Evolutionary conservation across 2,329 filamentous ascomycete genomes (phyloP).

Genomic region (Fusarium sp.): DNA sequence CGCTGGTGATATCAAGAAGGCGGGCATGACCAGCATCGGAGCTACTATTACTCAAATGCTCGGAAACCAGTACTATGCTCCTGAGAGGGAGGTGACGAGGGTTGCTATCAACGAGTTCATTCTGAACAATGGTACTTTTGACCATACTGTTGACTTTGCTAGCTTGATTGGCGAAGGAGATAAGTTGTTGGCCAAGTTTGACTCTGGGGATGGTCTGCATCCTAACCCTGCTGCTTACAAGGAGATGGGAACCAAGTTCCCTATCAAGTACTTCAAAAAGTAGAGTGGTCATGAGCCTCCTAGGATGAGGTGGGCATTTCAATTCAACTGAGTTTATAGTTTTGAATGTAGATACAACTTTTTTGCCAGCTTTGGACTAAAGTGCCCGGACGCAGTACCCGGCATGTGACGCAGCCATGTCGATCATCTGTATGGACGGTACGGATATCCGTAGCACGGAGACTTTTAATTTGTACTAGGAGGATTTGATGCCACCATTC

Average conservation of each 20-base stretch:
- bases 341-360: background rate
- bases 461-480: background rate
- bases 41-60: conserved; percentile 25
- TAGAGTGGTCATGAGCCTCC: background rate
- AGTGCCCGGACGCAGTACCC: background rate
- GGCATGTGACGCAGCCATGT: background rate
- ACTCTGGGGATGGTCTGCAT: conserved; percentile 30
- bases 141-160: conserved; percentile 31
- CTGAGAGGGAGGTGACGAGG: conserved; percentile 16
- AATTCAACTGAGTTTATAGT: background rate
- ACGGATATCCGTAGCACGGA: background rate
- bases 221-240: conserved; percentile 28
- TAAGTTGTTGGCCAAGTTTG: conserved; percentile 18
- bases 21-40: conserved; percentile 8
- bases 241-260: conserved; percentile 24
- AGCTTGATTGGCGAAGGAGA: conserved; percentile 26
- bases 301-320: background rate
- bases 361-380: background rate
- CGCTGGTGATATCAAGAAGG: background rate
- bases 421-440: background rate
- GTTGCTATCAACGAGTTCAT: conserved; percentile 30
- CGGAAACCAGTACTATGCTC: conserved; percentile 25
- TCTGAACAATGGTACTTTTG: conserved; percentile 15
- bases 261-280: conserved; percentile 2
- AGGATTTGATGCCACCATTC: background rate